These are phyloP conservation scores for Castanea mollissima DNA, from an alignment of 306 rosid genomes.

Conservation along the genomic window DNA sequence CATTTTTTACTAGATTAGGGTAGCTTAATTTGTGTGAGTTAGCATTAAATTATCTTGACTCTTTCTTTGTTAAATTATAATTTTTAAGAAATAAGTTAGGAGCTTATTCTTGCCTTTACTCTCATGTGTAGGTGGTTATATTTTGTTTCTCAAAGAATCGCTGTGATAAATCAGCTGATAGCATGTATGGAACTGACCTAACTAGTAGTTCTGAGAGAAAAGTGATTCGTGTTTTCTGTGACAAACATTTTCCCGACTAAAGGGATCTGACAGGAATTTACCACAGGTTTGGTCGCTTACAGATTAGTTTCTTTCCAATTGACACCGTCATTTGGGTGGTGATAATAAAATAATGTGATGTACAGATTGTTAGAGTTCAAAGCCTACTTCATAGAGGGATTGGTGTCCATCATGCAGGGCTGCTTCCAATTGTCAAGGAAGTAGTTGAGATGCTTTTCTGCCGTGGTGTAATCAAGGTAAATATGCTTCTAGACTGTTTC, in stretches of 20 bases:
- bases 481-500: constrained; percentile 13
- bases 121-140: constrained; percentile 68
- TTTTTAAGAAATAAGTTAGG: background rate
- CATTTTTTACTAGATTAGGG: background rate
- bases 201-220: constrained; percentile 97
- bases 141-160: constrained; percentile 97
- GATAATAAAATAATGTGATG: constrained; percentile 6
- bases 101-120: constrained; percentile 27
- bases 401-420: constrained; percentile 97
- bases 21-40: background rate
- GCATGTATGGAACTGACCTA: constrained; percentile 66
- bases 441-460: constrained; percentile 99
- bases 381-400: constrained; percentile 90
- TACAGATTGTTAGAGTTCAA: constrained; percentile 86
- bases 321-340: constrained; percentile 4
- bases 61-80: background rate
- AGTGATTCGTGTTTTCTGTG: constrained; percentile 90
- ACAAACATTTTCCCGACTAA: constrained; percentile 88
- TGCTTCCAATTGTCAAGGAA: constrained; percentile 97
- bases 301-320: constrained; percentile 4
- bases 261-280: constrained; percentile 91
- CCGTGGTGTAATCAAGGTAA: constrained; percentile 93
- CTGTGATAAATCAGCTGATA: constrained; percentile 87
- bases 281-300: constrained; percentile 71
- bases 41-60: background rate